phyloP scores from a whole-genome alignment of 495 filamentous ascomycete genomes.

The Hypoxylon intermedium region DNA sequence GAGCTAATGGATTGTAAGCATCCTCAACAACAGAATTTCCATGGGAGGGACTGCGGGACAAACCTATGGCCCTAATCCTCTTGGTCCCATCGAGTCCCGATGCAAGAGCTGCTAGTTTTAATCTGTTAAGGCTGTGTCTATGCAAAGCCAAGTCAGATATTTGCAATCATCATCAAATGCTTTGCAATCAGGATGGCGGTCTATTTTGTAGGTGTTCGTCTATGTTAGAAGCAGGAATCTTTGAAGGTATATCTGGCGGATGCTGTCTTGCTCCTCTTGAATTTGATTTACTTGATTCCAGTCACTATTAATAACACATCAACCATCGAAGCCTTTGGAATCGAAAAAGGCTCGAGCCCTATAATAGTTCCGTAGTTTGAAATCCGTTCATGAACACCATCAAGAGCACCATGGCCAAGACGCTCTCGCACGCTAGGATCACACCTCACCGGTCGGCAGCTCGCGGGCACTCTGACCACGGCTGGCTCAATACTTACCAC shows the following conservation, averaged over 20 bases:
- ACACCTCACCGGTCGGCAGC: constrained; percentile 64
- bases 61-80: background rate
- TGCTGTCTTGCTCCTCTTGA: background rate
- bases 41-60: background rate
- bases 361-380: background rate
- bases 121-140: background rate
- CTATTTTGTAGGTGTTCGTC: background rate
- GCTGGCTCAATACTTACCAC: constrained; percentile 86
- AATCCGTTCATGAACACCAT: constrained; percentile 35
- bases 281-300: background rate
- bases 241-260: constrained; percentile 7
- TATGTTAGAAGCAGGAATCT: constrained; percentile 3
- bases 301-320: constrained; percentile 32
- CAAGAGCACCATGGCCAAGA: constrained; percentile 59
- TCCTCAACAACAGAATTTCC: background rate
- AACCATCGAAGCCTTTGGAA: constrained; percentile 28
- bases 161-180: constrained; percentile 25
- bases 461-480: constrained; percentile 77
- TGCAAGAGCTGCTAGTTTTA: constrained; percentile 3
- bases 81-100: no score
- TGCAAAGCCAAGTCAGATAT: constrained; percentile 11
- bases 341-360: background rate
- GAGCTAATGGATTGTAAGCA: constrained; percentile 28
- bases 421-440: constrained; percentile 68
- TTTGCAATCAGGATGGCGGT: constrained; percentile 6